These are phyloP conservation scores for Elsinoe necatrix DNA, from an alignment of 2,329 filamentous ascomycete species.

Conservation along the genomic window DNA sequence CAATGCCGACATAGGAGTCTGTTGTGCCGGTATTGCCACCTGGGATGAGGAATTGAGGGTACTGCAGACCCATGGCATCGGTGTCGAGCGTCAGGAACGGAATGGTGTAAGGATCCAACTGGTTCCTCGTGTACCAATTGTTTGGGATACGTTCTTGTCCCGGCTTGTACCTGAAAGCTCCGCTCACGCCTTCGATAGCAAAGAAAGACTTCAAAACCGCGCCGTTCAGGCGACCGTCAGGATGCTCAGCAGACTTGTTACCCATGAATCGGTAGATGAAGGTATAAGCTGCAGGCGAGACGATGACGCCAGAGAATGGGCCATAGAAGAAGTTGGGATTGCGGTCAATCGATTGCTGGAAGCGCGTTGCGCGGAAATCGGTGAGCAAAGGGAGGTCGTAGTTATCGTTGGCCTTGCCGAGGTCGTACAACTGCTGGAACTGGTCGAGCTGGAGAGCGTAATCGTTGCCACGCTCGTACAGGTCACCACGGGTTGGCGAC, in stretches of 20 bases:
- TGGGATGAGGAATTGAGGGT: slow-evolving; percentile 28
- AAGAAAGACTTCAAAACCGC: slow-evolving; percentile 35
- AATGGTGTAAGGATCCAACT: slow-evolving; percentile 28
- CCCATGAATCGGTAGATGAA: slow-evolving; percentile 34
- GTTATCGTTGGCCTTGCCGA: slow-evolving; percentile 22
- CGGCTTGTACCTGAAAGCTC: slow-evolving; percentile 26
- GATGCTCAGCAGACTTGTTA: slow-evolving; percentile 33
- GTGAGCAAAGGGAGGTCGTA: slow-evolving; percentile 28
- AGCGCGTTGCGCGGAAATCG: slow-evolving; percentile 24
- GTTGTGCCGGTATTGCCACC: slow-evolving; percentile 31
- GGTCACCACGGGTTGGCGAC: slow-evolving; percentile 27
- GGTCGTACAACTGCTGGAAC: slow-evolving; percentile 26
- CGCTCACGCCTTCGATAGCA: slow-evolving; percentile 29
- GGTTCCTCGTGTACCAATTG: slow-evolving; percentile 31
- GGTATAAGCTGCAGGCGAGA: slow-evolving; percentile 23
- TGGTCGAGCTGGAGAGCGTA: slow-evolving; percentile 22
- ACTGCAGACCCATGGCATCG: slow-evolving; percentile 20
- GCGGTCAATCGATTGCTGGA: slow-evolving; percentile 24
- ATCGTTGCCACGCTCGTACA: slow-evolving; percentile 26
- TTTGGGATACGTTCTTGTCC: slow-evolving; percentile 37
- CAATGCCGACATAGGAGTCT: slow-evolving; percentile 30
- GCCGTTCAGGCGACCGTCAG: slow-evolving; percentile 31
- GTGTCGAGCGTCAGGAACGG: slow-evolving; percentile 23
- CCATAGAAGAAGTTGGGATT: slow-evolving; percentile 26
- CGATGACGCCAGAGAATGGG: slow-evolving; percentile 19